These are phyloP conservation scores for Dichotomopilus funicola DNA, from an alignment of 2,329 filamentous ascomycete genomes.

Conservation along the genomic window DNA sequence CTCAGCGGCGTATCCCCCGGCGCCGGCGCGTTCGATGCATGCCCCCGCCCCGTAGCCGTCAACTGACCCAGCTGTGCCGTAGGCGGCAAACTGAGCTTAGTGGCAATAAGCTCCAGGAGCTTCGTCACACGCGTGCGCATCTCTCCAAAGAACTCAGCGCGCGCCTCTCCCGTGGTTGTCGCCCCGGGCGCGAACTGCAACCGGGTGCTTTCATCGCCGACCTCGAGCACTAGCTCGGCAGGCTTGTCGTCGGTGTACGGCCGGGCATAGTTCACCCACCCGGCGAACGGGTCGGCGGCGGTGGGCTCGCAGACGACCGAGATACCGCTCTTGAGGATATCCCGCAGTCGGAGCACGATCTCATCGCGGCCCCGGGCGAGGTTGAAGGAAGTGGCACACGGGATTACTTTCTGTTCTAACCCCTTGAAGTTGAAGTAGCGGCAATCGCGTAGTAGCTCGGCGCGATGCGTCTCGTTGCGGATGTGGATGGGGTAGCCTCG, in stretches of 20 bases:
- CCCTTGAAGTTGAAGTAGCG: conserved; percentile 91
- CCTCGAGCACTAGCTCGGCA: conserved; percentile 73
- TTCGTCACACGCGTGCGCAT: conserved; percentile 63
- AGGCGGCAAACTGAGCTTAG: conserved; percentile 65
- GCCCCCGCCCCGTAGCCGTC: conserved; percentile 57
- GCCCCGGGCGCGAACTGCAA: conserved; percentile 39
- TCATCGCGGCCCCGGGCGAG: conserved; percentile 61
- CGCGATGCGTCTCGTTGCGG: conserved; percentile 66
- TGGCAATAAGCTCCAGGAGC: conserved; percentile 73
- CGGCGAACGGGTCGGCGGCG: conserved; percentile 28
- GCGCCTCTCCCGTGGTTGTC: conserved; percentile 28
- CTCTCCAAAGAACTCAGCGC: conserved; percentile 68
- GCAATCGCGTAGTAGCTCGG: conserved; percentile 73
- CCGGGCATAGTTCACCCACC: conserved; percentile 71
- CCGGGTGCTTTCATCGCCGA: conserved; percentile 59
- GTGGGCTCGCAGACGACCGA: conserved; percentile 50
- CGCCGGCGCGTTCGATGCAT: conserved; percentile 47
- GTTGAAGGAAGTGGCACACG: conserved; percentile 71
- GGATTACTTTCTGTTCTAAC: conserved; percentile 78
- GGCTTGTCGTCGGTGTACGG: conserved; percentile 75
- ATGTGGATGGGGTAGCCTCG: conserved; percentile 79
- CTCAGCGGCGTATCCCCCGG: conserved; percentile 64
- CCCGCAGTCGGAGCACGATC: conserved; percentile 73
- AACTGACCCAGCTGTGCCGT: conserved; percentile 57
- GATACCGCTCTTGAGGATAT: conserved; percentile 83